Conservation (phyloP, 1,284 basidiomycete genomes). For the Ceratobasidium sp. region DNA sequence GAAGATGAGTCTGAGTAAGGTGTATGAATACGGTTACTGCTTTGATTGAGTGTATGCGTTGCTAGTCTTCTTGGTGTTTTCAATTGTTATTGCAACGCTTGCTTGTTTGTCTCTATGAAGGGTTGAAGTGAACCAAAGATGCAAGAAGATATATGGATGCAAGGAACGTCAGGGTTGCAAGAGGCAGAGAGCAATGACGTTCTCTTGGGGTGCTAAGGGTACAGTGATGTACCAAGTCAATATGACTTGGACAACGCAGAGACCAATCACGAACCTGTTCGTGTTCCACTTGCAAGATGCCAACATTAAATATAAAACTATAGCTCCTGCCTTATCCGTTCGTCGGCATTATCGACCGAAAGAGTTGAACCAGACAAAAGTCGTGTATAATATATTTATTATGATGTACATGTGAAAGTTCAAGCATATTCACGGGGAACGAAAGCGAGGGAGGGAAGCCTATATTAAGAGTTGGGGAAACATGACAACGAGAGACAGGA, state of each 20-base stretch:
- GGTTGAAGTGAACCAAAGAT: background rate
- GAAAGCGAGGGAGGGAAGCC: background rate
- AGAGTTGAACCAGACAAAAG: background rate
- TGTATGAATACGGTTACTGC: background rate
- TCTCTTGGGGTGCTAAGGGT: too few species aligned
- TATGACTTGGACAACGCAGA: too few species aligned
- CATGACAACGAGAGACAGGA: background rate
- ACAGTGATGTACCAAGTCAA: too few species aligned
- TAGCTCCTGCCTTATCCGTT: too few species aligned
- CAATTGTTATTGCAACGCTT: background rate
- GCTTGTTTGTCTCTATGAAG: background rate
- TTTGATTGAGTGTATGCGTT: constrained; percentile 16
- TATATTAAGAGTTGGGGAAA: background rate
- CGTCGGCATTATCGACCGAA: too few species aligned
- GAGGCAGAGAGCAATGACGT: too few species aligned
- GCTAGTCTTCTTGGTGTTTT: background rate
- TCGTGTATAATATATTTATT: constrained; percentile 1
- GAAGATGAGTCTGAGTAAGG: constrained; percentile 59
- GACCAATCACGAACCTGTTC: too few species aligned
- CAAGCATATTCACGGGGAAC: constrained; percentile 4
- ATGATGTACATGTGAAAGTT: background rate
- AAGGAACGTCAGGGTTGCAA: too few species aligned
- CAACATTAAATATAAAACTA: background rate
- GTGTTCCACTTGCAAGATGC: too few species aligned
- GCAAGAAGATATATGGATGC: too few species aligned